phyloP scores from a whole-genome alignment of 257 asterid genomes.

The Capsicum baccatum region DNA sequence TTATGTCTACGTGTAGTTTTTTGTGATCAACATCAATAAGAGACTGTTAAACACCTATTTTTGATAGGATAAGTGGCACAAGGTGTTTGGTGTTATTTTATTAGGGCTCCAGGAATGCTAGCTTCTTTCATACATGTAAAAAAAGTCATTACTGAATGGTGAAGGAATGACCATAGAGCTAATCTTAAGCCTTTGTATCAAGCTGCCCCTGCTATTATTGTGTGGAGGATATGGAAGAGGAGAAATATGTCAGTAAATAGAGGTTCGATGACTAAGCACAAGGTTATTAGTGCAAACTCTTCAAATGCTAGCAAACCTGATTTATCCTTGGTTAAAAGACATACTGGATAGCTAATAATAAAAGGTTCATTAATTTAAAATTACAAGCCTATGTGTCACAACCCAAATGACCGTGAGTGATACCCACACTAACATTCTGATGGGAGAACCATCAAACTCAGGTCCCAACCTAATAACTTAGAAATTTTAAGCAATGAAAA shows the following conservation, averaged over 20 bases:
- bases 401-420: too few species aligned
- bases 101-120: background rate
- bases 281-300: background rate
- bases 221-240: too few species aligned
- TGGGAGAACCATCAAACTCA: too few species aligned
- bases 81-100: background rate
- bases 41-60: background rate
- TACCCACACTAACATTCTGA: too few species aligned
- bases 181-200: too few species aligned
- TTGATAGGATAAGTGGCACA: background rate
- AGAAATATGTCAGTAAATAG: background rate
- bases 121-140: too few species aligned
- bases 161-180: too few species aligned
- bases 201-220: too few species aligned
- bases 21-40: background rate
- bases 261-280: background rate
- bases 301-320: background rate
- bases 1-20: background rate
- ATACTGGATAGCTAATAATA: background rate
- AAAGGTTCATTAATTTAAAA: background rate
- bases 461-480: too few species aligned
- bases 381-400: background rate
- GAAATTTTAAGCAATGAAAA: too few species aligned
- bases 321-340: background rate
- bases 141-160: too few species aligned